Percentiles rank a stretch among this genome's conserved stretches.
These are phyloP conservation scores for Botrytis galanthina DNA, from an alignment of 2,329 filamentous ascomycete species.

Conservation along the genomic window DNA sequence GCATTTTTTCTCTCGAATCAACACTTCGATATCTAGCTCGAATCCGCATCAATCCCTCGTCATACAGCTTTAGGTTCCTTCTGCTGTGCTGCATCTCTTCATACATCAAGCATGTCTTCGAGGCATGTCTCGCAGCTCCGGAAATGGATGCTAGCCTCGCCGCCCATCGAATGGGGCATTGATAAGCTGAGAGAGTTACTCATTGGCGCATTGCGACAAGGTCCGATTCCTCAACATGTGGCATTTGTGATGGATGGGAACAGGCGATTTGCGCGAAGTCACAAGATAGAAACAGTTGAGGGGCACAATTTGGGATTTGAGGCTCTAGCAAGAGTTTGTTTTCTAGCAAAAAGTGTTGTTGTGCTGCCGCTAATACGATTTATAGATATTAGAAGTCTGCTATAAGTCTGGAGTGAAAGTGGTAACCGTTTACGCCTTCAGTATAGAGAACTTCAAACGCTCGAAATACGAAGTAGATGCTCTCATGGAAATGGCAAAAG, in stretches of 20 bases:
- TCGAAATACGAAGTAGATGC: constrained; percentile 96
- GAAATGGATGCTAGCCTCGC: constrained; percentile 81
- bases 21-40: not conserved
- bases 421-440: constrained; percentile 97
- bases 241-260: constrained; percentile 99
- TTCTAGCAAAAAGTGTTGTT: not conserved
- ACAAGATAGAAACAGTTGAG: constrained; percentile 94
- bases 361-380: constrained; percentile 22
- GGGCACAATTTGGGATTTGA: constrained; percentile 96
- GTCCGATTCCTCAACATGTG: constrained; percentile 88
- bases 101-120: constrained; percentile 42
- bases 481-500: constrained; percentile 95
- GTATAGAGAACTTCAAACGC: constrained; percentile 98
- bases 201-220: constrained; percentile 84
- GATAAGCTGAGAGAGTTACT: constrained; percentile 76
- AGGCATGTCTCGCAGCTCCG: constrained; percentile 60
- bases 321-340: constrained; percentile 75
- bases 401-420: constrained; percentile 97
- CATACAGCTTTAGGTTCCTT: not conserved
- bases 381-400: constrained; percentile 88
- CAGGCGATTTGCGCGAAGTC: constrained; percentile 81
- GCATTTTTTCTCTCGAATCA: not conserved
- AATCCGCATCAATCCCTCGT: not conserved
- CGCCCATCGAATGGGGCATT: constrained; percentile 87
- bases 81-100: not conserved